Base-by-base conservation (phyloP, 352 stramenopile species). In the Phytopythium vexans region DNA sequence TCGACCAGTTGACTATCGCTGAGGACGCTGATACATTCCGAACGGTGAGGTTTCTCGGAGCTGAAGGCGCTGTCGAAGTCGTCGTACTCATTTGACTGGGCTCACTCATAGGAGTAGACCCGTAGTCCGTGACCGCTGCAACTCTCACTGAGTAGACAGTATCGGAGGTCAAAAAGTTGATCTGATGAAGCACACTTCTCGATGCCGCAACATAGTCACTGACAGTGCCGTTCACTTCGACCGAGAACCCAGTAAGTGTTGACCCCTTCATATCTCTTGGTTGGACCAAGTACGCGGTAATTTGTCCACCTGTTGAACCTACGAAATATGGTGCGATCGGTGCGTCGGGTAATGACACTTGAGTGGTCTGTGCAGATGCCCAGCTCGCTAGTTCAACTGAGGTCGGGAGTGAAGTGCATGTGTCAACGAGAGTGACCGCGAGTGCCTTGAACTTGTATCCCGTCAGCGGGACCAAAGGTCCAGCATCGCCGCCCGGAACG, bases 381-480 rank as follows among this genome's bases (percentile, higher is more conserved):
- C 35, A 32, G 12, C 41, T 41, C 3, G 56, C 49, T 14, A 58
- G 42, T 7, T 58, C 42, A 3, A 73, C 34, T 44, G 33, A 68
- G 11, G 8, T 58, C 0, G 55, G 48, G 4, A 72, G 51, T 0
- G 51, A 60, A 2, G 82, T 42, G 37, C 74, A 87, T 8, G 80
- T 59, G 44, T 86, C 74, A 3, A 66, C 43, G 8, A 72, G 49
- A 35, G 80, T 88, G 4, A 88, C 37, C 0, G 74, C 79, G 11
- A 86, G 43, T 7, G 61, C 68, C 40, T 85, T 83, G 52, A 89
- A 72, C 9, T 74, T 57, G 41, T 89, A 89, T 3, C 35, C 50
- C 0, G 74, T 69, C 8, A 63, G 33, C 15, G 79, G 59, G 7
- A 46, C 57, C 3, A 89, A 54, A 1, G 60, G 62, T 0, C 54